Evolutionary conservation across 129 eudicot genomes (phyloP), one percentile per base, ranked within the genome.

Genomic region (Lonicera japonica): DNA sequence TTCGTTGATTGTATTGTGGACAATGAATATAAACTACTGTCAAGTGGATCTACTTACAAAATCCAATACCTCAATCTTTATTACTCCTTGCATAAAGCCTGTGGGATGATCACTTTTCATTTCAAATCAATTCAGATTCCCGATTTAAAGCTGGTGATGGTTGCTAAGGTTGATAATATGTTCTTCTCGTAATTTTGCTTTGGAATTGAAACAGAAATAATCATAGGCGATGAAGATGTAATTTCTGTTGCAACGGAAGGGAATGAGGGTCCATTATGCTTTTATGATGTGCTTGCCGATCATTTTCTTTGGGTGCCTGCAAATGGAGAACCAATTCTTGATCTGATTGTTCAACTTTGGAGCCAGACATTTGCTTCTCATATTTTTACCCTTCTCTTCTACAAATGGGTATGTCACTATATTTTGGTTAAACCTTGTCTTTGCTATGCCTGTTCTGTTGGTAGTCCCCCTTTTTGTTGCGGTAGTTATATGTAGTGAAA

Each of bases 331-430:
- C 79, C 88, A 23, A 80, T 88, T 66, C 95, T 92, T 64, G 91
- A 79, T 67, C 66, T 92, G 67, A 85, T 92, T 78, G 95, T 92
- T 38, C 92, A 92, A 70, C 77, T 88, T 22, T 88, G 96, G 96
- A 88, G 96, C 78, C 96, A 88, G 69, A 82, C 87, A 61, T 88
- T 85, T 77, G 87, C 94, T 0, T 82, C 96, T 70, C 88, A 88
- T 72, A 88, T 88, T 65, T 88, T 88, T 66, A 62, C 94, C 48
- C 94, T 88, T 22, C 62, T 88, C 70, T 88, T 88, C 74, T 94
- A 88, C 66, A 88, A 88, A 80, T 88, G 96, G 95, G 91, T 73
- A 8, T 3, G 64, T 29, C 4, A 29, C 36, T 64, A 50, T 64
- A 21, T 72, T 25, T 63, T 16, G 8, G 40, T 19, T 17, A 21